Evolutionary conservation across 306 rosid genomes (phyloP).

Genomic region (Parietaria judaica): DNA sequence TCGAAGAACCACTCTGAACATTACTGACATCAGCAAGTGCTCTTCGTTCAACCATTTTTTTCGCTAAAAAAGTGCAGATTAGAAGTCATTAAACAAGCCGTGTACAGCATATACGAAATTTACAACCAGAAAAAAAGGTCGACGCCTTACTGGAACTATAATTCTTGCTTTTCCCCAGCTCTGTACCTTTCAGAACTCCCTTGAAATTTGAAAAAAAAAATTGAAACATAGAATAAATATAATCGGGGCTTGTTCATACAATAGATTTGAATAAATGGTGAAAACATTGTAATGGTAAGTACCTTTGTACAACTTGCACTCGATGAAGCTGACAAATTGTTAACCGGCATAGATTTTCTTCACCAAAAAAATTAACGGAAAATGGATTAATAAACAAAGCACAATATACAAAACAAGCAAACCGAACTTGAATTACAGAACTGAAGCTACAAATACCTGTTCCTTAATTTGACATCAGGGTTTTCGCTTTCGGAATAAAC

Average conservation of each 20-base stretch:
- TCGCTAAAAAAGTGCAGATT: slow-evolving; percentile 29
- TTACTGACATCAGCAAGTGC: slow-evolving; percentile 82
- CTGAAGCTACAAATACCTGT: background rate
- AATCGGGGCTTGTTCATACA: background rate
- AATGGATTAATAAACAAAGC: background rate
- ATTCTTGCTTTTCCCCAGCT: slow-evolving; percentile 33
- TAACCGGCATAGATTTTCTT: slow-evolving; percentile 30
- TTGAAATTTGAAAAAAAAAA: slow-evolving; percentile 25
- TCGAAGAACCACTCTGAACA: slow-evolving; percentile 31
- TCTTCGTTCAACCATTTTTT: slow-evolving; percentile 36
- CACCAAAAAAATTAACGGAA: slow-evolving; percentile 7
- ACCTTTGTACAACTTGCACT: slow-evolving; percentile 40
- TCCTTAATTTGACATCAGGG: background rate
- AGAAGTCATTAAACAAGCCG: slow-evolving; percentile 3
- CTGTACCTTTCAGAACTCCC: slow-evolving; percentile 40
- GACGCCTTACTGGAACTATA: slow-evolving; percentile 42
- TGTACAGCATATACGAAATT: background rate
- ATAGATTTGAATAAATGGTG: too few relatives aligned
- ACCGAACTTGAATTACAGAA: background rate
- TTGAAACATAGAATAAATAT: slow-evolving; percentile 6
- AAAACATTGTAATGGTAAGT: slow-evolving; percentile 12
- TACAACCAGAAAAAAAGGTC: background rate
- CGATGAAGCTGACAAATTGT: slow-evolving; percentile 27
- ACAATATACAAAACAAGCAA: background rate
- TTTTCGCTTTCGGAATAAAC: background rate